Evolutionary conservation across 1,284 basidiomycete species (phyloP).

Genomic region (Austropuccinia psidii): DNA sequence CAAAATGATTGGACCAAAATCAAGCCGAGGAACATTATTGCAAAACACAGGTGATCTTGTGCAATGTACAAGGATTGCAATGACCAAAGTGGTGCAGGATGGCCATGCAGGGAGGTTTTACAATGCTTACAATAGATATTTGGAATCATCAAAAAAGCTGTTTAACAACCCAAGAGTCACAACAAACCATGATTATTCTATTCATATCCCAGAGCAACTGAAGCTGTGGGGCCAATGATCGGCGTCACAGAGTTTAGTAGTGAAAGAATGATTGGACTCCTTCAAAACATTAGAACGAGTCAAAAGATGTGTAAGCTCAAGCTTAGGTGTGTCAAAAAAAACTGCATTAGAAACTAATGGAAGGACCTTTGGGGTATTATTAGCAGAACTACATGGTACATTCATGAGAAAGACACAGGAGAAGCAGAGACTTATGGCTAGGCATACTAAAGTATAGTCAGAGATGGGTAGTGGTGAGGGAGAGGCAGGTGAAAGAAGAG

Average conservation of each 20-base stretch:
- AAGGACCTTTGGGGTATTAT: neutral
- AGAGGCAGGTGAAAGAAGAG: neutral
- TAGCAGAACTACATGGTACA: neutral
- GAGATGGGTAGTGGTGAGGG: neutral
- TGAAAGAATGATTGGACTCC: neutral
- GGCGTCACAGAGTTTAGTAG: neutral
- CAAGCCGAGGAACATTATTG: no score
- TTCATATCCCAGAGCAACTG: neutral
- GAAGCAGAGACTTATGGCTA: no score
- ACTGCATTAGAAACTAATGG: neutral
- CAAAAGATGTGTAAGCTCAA: neutral
- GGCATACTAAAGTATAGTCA: no score
- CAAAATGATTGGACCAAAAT: no score
- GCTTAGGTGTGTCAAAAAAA: neutral
- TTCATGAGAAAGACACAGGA: no score
- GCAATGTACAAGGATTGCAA: no score
- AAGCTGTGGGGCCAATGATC: neutral
- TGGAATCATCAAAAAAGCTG: neutral
- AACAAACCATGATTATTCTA: neutral
- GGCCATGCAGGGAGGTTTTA: no score
- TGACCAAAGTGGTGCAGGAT: no score
- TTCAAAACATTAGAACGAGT: neutral
- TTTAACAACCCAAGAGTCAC: no score
- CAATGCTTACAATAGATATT: no score
- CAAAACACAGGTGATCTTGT: no score